Evolutionary conservation across 306 rosid genomes (phyloP).

Genomic region (Cicer judaicum): DNA sequence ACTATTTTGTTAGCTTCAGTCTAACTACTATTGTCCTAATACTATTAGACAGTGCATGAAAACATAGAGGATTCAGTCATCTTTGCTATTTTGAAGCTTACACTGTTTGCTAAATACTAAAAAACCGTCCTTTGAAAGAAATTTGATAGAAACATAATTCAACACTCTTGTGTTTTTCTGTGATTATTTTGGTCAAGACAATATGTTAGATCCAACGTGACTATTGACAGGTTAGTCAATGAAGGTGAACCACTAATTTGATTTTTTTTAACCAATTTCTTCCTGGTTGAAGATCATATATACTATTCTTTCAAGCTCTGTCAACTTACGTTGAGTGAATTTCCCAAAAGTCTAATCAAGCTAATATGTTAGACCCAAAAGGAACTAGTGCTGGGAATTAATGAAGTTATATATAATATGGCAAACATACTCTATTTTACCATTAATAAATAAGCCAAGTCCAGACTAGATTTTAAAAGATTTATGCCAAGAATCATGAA

Average conservation of each 20-base stretch:
- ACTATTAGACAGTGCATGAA: no score
- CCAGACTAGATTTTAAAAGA: background rate
- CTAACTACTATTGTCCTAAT: no score
- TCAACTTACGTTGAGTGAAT: background rate
- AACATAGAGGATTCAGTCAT: no score
- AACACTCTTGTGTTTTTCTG: no score
- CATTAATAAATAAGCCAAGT: background rate
- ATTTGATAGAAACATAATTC: no score
- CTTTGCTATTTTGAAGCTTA: no score
- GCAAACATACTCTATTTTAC: background rate
- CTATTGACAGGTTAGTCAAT: background rate
- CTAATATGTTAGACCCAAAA: constrained; percentile 4
- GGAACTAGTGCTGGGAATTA: constrained; percentile 9
- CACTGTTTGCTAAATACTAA: no score
- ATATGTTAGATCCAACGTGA: background rate
- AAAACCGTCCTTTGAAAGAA: no score
- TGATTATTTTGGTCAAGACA: background rate
- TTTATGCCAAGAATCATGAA: constrained; percentile 4
- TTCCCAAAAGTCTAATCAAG: background rate
- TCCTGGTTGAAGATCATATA: background rate
- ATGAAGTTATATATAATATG: background rate
- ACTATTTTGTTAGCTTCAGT: no score
- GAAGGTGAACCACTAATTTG: background rate
- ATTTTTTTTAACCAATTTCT: constrained; percentile 10
- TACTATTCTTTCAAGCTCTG: background rate